These are phyloP conservation scores for Raffaelea albimanens DNA, from an alignment of 2,329 filamentous ascomycete genomes.

Conservation along the genomic window DNA sequence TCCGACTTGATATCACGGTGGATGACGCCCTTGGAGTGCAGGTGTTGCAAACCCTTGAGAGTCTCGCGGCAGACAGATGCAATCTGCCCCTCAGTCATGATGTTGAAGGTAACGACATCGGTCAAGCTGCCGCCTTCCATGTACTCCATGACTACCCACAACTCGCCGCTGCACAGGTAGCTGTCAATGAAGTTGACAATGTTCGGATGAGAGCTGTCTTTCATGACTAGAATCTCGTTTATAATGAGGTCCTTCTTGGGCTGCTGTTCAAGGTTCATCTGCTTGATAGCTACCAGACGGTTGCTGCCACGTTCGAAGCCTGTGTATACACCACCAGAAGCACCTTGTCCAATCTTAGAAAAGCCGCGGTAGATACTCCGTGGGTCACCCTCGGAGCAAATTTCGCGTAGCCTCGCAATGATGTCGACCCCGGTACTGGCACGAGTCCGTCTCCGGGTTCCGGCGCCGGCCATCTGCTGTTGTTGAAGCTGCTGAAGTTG, in stretches of 20 bases:
- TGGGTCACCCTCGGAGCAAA: slow-evolving; percentile 85
- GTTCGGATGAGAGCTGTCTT: slow-evolving; percentile 95
- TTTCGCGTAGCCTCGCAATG: slow-evolving; percentile 70
- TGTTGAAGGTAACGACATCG: slow-evolving; percentile 97
- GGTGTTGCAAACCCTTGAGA: slow-evolving; percentile 79
- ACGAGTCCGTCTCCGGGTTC: slow-evolving; percentile 67
- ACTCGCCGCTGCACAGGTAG: slow-evolving; percentile 77
- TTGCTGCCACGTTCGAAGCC: slow-evolving; percentile 79
- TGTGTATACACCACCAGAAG: slow-evolving; percentile 90
- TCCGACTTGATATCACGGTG: slow-evolving; percentile 99
- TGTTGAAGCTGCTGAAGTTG: slow-evolving; percentile 6
- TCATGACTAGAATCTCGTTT: slow-evolving; percentile 99
- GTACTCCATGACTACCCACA: slow-evolving; percentile 99
- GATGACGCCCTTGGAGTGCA: slow-evolving; percentile 96
- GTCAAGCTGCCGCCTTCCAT: slow-evolving; percentile 98
- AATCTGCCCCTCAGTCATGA: slow-evolving; percentile 97
- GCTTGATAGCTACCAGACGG: slow-evolving; percentile 92
- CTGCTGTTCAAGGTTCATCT: slow-evolving; percentile 98
- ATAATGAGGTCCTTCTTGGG: slow-evolving; percentile 99
- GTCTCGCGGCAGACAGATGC: slow-evolving; percentile 93
- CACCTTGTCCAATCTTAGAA: slow-evolving; percentile 94
- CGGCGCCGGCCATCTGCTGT: slow-evolving; percentile 31
- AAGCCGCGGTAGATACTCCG: slow-evolving; percentile 78
- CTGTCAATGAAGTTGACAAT: slow-evolving; percentile 99
- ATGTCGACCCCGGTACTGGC: slow-evolving; percentile 79